phyloP scores from a whole-genome alignment of 495 filamentous ascomycete species.

The Umbilicaria muhlenbergii region DNA sequence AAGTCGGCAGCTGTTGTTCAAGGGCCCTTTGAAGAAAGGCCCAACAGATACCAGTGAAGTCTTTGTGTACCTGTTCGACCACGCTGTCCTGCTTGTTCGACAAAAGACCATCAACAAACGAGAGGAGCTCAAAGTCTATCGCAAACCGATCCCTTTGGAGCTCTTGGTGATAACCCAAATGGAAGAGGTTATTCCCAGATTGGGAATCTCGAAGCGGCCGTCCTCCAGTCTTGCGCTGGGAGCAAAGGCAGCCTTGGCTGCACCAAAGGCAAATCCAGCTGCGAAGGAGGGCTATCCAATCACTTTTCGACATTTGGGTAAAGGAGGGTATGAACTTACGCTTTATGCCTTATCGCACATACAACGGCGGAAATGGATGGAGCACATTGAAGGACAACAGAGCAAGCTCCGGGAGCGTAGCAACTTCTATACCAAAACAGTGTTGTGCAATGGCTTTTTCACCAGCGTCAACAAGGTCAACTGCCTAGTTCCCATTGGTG shows the following conservation, averaged over 20 bases:
- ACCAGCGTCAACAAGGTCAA: constrained; percentile 69
- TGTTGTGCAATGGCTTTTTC: constrained; percentile 78
- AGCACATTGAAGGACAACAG: constrained; percentile 85
- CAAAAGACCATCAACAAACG: constrained; percentile 83
- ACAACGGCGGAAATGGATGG: constrained; percentile 84
- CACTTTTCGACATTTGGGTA: constrained; percentile 96
- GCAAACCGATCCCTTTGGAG: constrained; percentile 90
- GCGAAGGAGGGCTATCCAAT: constrained; percentile 78
- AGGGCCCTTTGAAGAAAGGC: constrained; percentile 82
- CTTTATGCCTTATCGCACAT: constrained; percentile 70
- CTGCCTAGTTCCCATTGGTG: constrained; percentile 80
- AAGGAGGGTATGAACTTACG: constrained; percentile 86
- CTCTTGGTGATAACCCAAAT: constrained; percentile 88
- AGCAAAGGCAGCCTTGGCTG: constrained; percentile 35
- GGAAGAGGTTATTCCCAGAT: constrained; percentile 78
- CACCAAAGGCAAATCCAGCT: constrained; percentile 24
- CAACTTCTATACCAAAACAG: constrained; percentile 84
- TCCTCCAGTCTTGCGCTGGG: constrained; percentile 78
- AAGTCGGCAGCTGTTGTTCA: constrained; percentile 79
- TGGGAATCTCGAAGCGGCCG: constrained; percentile 69
- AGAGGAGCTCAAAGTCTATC: constrained; percentile 88
- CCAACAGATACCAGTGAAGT: constrained; percentile 80
- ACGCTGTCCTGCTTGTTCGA: constrained; percentile 78
- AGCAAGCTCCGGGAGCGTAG: constrained; percentile 67
- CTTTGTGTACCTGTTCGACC: constrained; percentile 88